Conservation (phyloP, 345 rosid species). For the Ceriops decandra region DNA sequence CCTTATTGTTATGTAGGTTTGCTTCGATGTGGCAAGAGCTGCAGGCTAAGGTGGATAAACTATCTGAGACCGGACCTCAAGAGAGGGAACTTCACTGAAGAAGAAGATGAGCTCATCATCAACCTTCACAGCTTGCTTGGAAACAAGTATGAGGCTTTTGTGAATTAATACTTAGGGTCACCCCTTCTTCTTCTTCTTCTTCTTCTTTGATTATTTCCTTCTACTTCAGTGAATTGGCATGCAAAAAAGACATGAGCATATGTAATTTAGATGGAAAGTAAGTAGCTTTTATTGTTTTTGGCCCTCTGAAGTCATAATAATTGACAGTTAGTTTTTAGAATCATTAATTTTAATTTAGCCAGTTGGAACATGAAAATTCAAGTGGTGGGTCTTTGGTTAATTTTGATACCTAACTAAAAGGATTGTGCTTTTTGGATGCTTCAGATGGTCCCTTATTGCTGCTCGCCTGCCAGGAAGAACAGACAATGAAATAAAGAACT, state of each 20-base stretch:
- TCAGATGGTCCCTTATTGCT: conserved; percentile 75
- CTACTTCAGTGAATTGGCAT: background rate
- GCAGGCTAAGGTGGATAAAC: conserved; percentile 75
- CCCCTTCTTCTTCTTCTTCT: background rate
- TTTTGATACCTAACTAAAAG: background rate
- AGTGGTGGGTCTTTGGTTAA: background rate
- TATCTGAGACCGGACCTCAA: conserved; percentile 78
- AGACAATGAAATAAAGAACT: conserved; percentile 79
- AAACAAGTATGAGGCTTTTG: conserved; percentile 52
- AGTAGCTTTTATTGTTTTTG: too few species aligned
- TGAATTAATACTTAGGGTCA: background rate
- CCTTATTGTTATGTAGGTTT: conserved; percentile 22
- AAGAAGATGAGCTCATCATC: conserved; percentile 80
- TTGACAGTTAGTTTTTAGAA: too few species aligned
- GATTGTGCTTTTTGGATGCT: background rate
- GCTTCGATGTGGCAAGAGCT: conserved; percentile 80
- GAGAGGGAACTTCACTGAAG: conserved; percentile 77
- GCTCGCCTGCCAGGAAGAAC: conserved; percentile 80
- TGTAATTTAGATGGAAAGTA: too few species aligned
- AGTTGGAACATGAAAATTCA: conserved; percentile 11
- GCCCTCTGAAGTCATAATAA: too few species aligned
- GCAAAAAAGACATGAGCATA: background rate
- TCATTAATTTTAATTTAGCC: too few species aligned
- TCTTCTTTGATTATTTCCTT: background rate
- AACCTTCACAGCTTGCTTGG: conserved; percentile 74